A percentile compares a stretch with the other conserved stretches of the same genome.
phyloP scores from a whole-genome alignment of 495 filamentous ascomycete species.

The Neurospora tetraspora region DNA sequence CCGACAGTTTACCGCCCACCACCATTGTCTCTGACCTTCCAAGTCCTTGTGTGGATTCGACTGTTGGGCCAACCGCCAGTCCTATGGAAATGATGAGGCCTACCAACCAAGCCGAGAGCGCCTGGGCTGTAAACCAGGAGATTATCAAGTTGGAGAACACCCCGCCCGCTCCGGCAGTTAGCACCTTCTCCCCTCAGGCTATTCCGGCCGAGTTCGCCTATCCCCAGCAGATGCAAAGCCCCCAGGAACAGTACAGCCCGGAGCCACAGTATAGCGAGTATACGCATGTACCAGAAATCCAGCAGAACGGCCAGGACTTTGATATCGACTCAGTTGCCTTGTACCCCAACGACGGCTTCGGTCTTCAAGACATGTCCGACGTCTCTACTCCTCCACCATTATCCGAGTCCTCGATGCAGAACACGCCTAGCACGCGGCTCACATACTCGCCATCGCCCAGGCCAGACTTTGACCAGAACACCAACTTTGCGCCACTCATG shows the following conservation, averaged over 20 bases:
- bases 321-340: neutral
- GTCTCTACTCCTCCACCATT: conserved; percentile 32
- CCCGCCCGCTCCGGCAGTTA: conserved; percentile 13
- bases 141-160: conserved; percentile 32
- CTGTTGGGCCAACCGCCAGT: conserved; percentile 17
- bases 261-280: conserved; percentile 6
- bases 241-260: conserved; percentile 14
- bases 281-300: conserved; percentile 8
- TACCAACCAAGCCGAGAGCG: conserved; percentile 29
- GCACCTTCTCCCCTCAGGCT: neutral
- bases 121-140: conserved; percentile 27
- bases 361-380: conserved; percentile 13
- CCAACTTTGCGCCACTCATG: neutral
- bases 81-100: conserved; percentile 39
- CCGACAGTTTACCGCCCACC: conserved; percentile 20
- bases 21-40: conserved; percentile 24
- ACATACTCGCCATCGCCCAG: conserved; percentile 31
- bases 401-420: conserved; percentile 29
- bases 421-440: conserved; percentile 32
- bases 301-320: conserved; percentile 11
- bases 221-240: conserved; percentile 15
- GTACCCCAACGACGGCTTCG: neutral
- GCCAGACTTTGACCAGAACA: conserved; percentile 9
- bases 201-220: conserved; percentile 2
- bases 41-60: conserved; percentile 10